A percentile compares a stretch with the other conserved stretches of the same genome.
Evolutionary conservation across 1,284 basidiomycete species (phyloP).

Genomic region (Testicularia cyperi): DNA sequence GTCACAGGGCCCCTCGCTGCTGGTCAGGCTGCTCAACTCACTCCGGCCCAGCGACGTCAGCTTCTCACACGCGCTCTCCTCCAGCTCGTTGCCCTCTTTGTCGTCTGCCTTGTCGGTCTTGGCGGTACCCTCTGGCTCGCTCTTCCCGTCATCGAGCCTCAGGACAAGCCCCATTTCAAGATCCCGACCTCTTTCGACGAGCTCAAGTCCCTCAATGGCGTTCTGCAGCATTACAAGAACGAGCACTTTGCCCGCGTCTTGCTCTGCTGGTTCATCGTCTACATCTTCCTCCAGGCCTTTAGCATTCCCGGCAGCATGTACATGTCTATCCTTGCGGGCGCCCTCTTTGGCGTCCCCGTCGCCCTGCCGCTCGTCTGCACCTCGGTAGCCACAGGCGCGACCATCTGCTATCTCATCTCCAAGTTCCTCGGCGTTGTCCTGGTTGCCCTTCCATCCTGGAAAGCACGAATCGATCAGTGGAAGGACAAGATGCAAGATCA

Average conservation of each 20-base stretch:
- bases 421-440: constrained; percentile 71
- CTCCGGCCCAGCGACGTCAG: constrained; percentile 13
- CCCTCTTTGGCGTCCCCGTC: constrained; percentile 87
- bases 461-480: constrained; percentile 78
- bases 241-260: constrained; percentile 59
- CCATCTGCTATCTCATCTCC: constrained; percentile 89
- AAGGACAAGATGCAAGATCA: constrained; percentile 71
- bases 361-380: constrained; percentile 88
- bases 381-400: constrained; percentile 85
- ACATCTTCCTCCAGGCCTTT: constrained; percentile 93
- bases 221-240: constrained; percentile 61
- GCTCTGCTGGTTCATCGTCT: constrained; percentile 65
- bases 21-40: constrained; percentile 1
- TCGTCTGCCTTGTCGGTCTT: constrained; percentile 36
- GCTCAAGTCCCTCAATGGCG: constrained; percentile 57
- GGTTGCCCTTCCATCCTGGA: constrained; percentile 68
- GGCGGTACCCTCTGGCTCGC: constrained; percentile 42
- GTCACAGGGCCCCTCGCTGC: neutral
- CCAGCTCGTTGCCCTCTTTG: constrained; percentile 38
- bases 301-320: constrained; percentile 98
- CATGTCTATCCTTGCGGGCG: constrained; percentile 90
- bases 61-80: constrained; percentile 32
- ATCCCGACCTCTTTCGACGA: constrained; percentile 61
- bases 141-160: constrained; percentile 37
- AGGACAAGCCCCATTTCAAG: constrained; percentile 48